A percentile compares a stretch with the other conserved stretches of the same genome.
Conservation (phyloP, 495 filamentous ascomycete species). For the Neurospora sp. region DNA sequence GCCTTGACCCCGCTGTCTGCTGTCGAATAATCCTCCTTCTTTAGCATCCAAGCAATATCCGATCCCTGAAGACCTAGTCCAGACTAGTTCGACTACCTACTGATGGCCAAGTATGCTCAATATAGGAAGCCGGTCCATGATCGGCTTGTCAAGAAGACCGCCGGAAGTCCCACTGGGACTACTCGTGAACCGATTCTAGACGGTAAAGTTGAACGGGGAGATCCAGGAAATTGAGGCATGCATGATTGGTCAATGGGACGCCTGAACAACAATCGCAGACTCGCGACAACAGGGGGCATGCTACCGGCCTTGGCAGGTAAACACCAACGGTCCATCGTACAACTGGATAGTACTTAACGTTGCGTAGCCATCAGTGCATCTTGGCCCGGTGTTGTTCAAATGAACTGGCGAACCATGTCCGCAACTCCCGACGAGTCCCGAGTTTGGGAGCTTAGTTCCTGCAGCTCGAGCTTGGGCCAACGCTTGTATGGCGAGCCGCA, state of each 20-base stretch:
- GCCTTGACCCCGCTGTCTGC: not conserved
- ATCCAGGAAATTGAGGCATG: not conserved
- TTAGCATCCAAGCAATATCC: not conserved
- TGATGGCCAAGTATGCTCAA: not conserved
- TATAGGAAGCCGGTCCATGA: not conserved
- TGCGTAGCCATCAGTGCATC: not conserved
- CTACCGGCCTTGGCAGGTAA: not conserved
- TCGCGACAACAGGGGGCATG: not conserved
- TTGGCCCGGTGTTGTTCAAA: not conserved
- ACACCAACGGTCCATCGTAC: not conserved
- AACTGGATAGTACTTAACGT: not conserved
- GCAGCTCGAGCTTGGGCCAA: not conserved
- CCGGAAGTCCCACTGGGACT: too few species aligned
- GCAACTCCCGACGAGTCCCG: not conserved
- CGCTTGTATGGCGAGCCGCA: not conserved
- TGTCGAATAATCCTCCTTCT: not conserved
- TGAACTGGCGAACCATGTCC: not conserved
- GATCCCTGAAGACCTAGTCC: not conserved
- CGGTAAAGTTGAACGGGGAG: too few species aligned
- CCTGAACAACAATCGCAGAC: not conserved
- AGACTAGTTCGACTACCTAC: not conserved
- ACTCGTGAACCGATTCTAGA: too few species aligned
- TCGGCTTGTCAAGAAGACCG: not conserved
- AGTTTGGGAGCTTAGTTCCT: not conserved
- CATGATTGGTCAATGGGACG: not conserved